Base-by-base conservation (phyloP, 352 stramenopile species). In the Phytopythium montanum region DNA sequence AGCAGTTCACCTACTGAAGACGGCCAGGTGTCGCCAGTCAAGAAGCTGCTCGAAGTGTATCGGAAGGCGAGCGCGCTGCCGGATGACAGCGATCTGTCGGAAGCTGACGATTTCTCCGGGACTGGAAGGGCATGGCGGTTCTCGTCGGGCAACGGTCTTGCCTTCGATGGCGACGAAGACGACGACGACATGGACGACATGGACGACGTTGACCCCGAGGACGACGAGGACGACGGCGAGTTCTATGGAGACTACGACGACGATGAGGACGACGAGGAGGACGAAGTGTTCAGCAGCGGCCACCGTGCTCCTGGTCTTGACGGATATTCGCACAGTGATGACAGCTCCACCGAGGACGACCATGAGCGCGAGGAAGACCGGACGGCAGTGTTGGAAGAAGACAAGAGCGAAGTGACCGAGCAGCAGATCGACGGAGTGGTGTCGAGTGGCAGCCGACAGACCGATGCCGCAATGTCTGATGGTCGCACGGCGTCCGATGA, bases 11-110 rank as follows among this genome's bases (percentile, higher is more conserved):
- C 49, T 23, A 36, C 45, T 46, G 39, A 54, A 29, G 46, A 26
- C 12, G 21, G 41, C 14, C 29, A 25, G 8, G 39, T 60, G 0
- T 85, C 76, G 8, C 73, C 80, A 7, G 77, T 86, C 60, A 70
- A 73, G 31, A 86, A 76, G 44, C 57, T 90, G 55, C 48, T 90
- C 19, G 74, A 87, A n/a, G 56, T 77, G 34, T 68, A 88, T 60
- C 69, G 80, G 25, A 58, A 68, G 34, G 34, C 53, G 36, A 56
- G 65, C 29, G 54, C 65, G 25, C 44, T 54, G 14, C 70, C 67
- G 51, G 70, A 84, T 26, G 66, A 76, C n/a, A 89, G 75, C 31
- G 75, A 88, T 26, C 60, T 72, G 34, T 87, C 75, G 8, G 80
- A 88, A 14, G 71, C 56, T 4, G 76, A 84, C 55, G 61, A 68